Percentiles rank a stretch among this genome's conserved stretches.
phyloP scores from a whole-genome alignment of 2,329 filamentous ascomycete species.

The Xylaria sp. region DNA sequence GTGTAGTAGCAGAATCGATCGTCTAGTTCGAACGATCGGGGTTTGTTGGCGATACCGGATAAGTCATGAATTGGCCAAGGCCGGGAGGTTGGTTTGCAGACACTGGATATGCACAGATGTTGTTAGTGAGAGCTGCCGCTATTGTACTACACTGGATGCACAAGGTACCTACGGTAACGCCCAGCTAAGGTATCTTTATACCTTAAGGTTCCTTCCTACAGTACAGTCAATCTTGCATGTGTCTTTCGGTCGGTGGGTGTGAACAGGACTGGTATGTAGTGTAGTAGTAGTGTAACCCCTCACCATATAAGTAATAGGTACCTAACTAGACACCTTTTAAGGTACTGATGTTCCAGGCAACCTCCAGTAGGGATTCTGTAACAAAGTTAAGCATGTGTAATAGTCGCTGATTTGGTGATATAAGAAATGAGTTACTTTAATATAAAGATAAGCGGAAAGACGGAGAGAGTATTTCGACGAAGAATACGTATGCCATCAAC shows the following conservation, averaged over 20 bases:
- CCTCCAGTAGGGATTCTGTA: too few species aligned
- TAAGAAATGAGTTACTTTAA: not conserved
- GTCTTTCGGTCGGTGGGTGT: too few species aligned
- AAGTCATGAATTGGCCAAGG: constrained; percentile 10
- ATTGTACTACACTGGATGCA: not conserved
- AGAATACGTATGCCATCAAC: not conserved
- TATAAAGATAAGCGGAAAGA: not conserved
- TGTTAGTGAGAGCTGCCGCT: not conserved
- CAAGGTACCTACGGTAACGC: not conserved
- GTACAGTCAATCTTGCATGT: too few species aligned
- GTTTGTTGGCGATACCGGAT: not conserved
- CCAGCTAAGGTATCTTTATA: not conserved
- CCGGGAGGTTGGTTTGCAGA: not conserved
- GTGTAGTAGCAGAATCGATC: not conserved
- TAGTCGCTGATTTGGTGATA: not conserved
- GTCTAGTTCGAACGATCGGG: not conserved
- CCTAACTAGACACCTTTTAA: not conserved
- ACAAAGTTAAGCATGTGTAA: not conserved
- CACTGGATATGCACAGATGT: not conserved
- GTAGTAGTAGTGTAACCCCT: too few species aligned
- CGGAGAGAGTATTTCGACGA: not conserved
- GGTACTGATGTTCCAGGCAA: too few species aligned
- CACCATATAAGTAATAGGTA: not conserved
- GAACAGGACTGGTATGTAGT: too few species aligned
- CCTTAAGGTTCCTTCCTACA: too few species aligned